Evolutionary conservation across 140 eudicot species (phyloP), one percentile per base, ranked within the genome.

Genomic region (Ambrosia hybrid): DNA sequence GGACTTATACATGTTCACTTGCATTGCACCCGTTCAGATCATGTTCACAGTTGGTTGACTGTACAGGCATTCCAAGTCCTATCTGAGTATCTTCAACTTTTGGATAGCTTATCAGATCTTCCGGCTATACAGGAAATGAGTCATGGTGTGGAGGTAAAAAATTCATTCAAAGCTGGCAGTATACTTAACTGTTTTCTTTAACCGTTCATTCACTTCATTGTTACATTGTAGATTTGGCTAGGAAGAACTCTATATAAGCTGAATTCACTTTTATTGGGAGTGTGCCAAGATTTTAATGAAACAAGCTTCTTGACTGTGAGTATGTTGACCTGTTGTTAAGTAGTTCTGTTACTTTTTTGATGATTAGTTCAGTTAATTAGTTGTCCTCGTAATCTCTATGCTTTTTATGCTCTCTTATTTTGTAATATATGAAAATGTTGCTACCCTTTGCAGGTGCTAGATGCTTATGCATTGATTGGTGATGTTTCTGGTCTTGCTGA

Each of bases 401-500:
- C 49, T 49, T 67, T 57, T 33, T 75, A 57, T 37, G 66, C 11
- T 64, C 65, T 73, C 58, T 75, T 67, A 38, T 30, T 59, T 73
- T 65, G 14, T 16, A 15, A 15, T 51, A 64, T 45, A 64, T 64
- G 48, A 55, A 78, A 63, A 10, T 70, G 52, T 75, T 75, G 15
- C 67, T 38, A 36, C 72, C 57, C 74, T 70, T 80, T 80, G 63
- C 90, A 95, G 99, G 99, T 91, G 76, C 88, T 95, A 43, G 99
- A 95, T 83, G 97, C 99, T 41, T 95, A 95, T 86, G 99, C 99
- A 55, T 82, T 95, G 43, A 90, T 95, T 70, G 99, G 95, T 67
- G 99, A 95, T 83, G 96, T 95, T 73, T 76, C 99, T 74, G 97
- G 97, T 74, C 96, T 95, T 73, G 96, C 96, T 83, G 97, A 91